phyloP scores from a whole-genome alignment of 78 protist species.

The Guillardia theta region DNA sequence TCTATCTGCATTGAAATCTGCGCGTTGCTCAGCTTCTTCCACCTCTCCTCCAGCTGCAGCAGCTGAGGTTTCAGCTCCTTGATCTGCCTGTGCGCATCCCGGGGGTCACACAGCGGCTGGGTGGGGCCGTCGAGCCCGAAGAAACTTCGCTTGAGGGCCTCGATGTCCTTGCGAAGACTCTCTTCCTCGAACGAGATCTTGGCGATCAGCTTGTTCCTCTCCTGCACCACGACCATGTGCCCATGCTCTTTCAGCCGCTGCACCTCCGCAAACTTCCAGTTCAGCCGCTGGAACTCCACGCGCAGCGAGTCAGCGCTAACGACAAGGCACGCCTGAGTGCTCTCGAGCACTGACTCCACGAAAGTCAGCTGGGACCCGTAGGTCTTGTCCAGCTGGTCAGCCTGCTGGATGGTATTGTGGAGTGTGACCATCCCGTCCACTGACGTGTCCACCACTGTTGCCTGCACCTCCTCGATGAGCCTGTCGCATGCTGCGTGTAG shows the following conservation, averaged over 20 bases:
- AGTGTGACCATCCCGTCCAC: background rate
- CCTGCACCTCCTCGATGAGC: background rate
- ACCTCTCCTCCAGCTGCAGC: background rate
- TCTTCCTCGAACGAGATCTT: background rate
- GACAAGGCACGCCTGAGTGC: background rate
- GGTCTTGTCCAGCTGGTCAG: background rate
- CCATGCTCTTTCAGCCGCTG: background rate
- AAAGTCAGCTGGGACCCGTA: background rate
- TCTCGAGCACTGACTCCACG: background rate
- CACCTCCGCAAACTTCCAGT: background rate
- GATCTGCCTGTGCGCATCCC: background rate
- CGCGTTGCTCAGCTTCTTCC: background rate
- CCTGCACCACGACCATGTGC: background rate
- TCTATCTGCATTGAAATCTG: background rate
- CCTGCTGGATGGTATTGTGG: background rate
- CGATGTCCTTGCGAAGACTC: background rate
- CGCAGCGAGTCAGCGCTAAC: background rate
- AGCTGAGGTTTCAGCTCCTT: background rate
- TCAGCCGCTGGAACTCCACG: background rate
- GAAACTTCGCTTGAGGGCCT: background rate
- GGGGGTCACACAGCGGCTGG: background rate
- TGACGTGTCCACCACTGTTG: background rate
- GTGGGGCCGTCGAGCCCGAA: background rate
- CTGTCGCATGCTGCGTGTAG: background rate
- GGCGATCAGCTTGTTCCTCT: background rate